A percentile compares a stretch with the other conserved stretches of the same genome.
Evolutionary conservation across 169 alveolate species (phyloP).

Genomic region (Blepharisma undulans): DNA sequence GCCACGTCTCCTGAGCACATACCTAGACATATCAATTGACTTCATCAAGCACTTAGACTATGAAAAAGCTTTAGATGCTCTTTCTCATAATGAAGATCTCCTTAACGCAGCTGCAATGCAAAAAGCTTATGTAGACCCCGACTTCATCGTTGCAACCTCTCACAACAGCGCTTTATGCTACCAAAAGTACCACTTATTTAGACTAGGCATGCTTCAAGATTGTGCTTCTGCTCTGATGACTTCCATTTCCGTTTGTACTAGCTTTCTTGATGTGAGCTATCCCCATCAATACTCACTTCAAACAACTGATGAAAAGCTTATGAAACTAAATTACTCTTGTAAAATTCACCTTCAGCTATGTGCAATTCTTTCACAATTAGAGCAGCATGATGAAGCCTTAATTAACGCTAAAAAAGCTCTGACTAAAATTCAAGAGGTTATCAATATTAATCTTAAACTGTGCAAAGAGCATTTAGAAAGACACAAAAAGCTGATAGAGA

Average conservation of each 20-base stretch:
- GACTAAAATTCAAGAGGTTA: not conserved
- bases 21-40: not conserved
- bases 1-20: not conserved
- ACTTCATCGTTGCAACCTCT: not conserved
- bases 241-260: no score
- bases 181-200: not conserved
- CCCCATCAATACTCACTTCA: no score
- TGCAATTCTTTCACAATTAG: not conserved
- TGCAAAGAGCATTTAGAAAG: conserved; percentile 7
- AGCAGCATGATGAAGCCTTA: not conserved
- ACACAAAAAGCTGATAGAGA: not conserved
- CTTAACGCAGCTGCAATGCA: not conserved
- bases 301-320: not conserved
- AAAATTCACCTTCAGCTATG: not conserved
- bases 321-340: not conserved
- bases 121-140: not conserved
- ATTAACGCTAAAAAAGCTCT: not conserved
- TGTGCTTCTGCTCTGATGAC: not conserved
- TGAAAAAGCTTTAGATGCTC: not conserved
- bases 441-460: not conserved
- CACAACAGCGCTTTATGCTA: not conserved
- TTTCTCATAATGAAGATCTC: not conserved
- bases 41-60: not conserved
- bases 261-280: no score
- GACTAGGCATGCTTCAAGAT: not conserved